phyloP scores from a whole-genome alignment of 2,329 filamentous ascomycete species.

The Ambrosiella beaveri region DNA sequence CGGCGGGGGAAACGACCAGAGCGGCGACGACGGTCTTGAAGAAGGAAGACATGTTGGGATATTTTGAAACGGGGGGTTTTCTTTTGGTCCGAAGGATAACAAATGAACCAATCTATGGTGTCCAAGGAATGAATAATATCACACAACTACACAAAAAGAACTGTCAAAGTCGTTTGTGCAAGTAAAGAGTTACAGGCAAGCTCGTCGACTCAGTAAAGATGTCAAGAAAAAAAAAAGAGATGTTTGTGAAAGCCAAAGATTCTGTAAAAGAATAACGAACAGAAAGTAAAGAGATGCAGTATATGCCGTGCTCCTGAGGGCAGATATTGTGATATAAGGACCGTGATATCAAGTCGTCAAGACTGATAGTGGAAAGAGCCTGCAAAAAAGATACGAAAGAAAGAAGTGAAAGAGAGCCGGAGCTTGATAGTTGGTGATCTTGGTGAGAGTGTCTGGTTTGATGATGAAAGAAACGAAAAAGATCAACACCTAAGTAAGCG shows the following conservation, averaged over 20 bases:
- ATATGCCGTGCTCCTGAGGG: not conserved
- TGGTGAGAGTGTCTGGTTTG: not conserved
- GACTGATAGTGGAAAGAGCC: constrained; percentile 1
- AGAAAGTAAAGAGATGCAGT: not conserved
- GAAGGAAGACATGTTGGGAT: constrained; percentile 9
- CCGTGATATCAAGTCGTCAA: constrained; percentile 10
- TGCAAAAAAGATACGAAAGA: constrained; percentile 1
- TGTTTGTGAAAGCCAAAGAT: constrained; percentile 3
- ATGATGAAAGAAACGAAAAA: constrained; percentile 1
- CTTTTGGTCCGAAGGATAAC: not conserved
- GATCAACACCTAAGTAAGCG: not conserved
- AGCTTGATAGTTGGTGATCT: constrained; percentile 1
- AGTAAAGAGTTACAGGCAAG: not conserved
- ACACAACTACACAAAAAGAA: constrained; percentile 5
- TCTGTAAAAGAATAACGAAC: not conserved
- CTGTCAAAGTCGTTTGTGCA: constrained; percentile 8
- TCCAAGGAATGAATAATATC: constrained; percentile 5
- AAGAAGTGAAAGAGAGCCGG: constrained; percentile 1
- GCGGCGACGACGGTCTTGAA: constrained; percentile 29
- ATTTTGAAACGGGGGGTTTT: not conserved
- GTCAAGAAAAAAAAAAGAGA: constrained; percentile 1
- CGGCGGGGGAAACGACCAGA: constrained; percentile 39
- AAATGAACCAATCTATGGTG: constrained; percentile 4
- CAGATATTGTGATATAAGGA: not conserved
- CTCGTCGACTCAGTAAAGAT: not conserved